A percentile compares a stretch with the other conserved stretches of the same genome.
Conservation (phyloP, 129 eudicot species). For the Saposhnikovia divaricata region DNA sequence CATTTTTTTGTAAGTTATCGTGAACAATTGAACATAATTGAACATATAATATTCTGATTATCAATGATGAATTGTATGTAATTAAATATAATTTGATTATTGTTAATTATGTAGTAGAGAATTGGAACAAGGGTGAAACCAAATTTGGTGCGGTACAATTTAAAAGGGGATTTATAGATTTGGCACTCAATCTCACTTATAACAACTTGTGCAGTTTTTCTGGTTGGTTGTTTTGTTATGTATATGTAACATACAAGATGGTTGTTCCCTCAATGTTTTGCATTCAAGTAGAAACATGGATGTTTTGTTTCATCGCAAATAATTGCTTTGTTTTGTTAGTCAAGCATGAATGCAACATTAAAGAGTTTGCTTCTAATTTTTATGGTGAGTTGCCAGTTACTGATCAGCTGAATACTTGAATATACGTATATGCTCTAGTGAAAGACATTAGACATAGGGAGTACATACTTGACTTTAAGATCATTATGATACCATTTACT, state of each 20-base stretch:
- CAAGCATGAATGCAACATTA: background rate
- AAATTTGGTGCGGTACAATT: too few species aligned
- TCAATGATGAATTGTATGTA: too few species aligned
- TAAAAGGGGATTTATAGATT: too few species aligned
- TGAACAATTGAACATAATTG: too few species aligned
- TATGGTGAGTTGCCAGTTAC: too few species aligned
- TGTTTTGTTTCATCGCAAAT: background rate
- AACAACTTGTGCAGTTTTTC: background rate
- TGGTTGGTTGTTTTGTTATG: background rate
- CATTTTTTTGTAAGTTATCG: too few species aligned
- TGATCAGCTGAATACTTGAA: background rate
- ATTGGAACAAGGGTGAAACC: too few species aligned
- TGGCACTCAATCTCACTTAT: background rate
- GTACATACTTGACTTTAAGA: background rate
- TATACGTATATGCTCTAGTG: background rate
- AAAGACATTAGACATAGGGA: background rate
- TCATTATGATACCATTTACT: background rate
- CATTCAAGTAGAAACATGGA: background rate
- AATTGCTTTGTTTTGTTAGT: background rate
- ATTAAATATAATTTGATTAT: too few species aligned
- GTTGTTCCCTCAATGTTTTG: background rate
- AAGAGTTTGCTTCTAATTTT: too few species aligned
- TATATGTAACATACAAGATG: background rate
- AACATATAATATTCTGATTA: too few species aligned
- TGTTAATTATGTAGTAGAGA: too few species aligned